Conservation (phyloP, 805 yeast species). For the Yamadazyma laniorum region DNA sequence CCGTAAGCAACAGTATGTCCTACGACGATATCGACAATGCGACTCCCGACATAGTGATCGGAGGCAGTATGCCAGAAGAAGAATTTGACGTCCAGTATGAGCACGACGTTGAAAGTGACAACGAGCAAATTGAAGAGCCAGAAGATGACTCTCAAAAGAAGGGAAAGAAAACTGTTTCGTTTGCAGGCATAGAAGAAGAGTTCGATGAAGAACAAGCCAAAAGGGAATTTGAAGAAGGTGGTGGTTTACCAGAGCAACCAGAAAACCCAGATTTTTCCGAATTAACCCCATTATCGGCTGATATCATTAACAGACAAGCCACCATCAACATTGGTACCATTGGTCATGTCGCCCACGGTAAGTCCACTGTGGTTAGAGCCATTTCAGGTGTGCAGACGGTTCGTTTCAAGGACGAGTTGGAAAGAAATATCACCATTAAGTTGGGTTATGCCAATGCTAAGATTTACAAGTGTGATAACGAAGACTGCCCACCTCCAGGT, state of each 20-base stretch:
- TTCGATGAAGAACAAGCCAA: slow-evolving; percentile 73
- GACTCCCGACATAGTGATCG: slow-evolving; percentile 80
- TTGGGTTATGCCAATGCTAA: slow-evolving; percentile 99
- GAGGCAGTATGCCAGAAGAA: slow-evolving; percentile 44
- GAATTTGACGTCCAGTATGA: slow-evolving; percentile 49
- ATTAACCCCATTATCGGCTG: slow-evolving; percentile 88
- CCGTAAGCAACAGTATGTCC: slow-evolving; percentile 46
- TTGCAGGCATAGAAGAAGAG: slow-evolving; percentile 68
- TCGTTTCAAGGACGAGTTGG: slow-evolving; percentile 97
- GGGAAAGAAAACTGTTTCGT: slow-evolving; percentile 74
- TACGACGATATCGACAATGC: slow-evolving; percentile 78
- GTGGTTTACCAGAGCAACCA: slow-evolving; percentile 97
- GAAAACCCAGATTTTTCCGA: slow-evolving; percentile 77
- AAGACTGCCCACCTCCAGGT: slow-evolving; percentile 86
- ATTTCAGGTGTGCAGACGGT: slow-evolving; percentile 99
- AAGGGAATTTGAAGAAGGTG: slow-evolving; percentile 94
- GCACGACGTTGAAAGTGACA: slow-evolving; percentile 46
- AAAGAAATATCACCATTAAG: slow-evolving; percentile 97
- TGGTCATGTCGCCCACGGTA: slow-evolving; percentile 96
- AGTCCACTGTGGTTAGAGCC: slow-evolving; percentile 89
- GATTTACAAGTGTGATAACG: slow-evolving; percentile 88
- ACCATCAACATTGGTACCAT: slow-evolving; percentile 97
- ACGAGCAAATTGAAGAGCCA: slow-evolving; percentile 45
- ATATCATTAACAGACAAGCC: slow-evolving; percentile 97
- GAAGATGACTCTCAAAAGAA: slow-evolving; percentile 40